Base-by-base conservation (phyloP, 768 basidiomycete species). In the Multifurca ochricompacta region DNA sequence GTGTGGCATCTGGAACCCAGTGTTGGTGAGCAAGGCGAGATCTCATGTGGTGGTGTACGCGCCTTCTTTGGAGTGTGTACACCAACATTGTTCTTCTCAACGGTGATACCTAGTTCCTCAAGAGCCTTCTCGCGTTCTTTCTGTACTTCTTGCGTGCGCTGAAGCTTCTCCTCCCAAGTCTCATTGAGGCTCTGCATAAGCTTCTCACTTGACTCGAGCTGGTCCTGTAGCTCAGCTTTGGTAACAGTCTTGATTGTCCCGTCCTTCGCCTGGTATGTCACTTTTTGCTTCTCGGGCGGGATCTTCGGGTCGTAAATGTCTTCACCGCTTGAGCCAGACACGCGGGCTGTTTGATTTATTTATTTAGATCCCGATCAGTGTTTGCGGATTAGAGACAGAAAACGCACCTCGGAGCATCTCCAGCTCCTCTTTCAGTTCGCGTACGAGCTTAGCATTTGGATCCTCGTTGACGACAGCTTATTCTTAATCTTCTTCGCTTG, bases 401-500 rank as follows among this genome's bases (percentile, higher is more conserved):
- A 16, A 46, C 73, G 65, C 69, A 84, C 85, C 85, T 76, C 92
- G 80, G 42, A 97, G 85, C 72, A 88, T 76, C 67, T 95, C 91
- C 40, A 99, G 75, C 71, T 99, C 96, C 74, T 98, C 96, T 71
- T 98, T 99, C 69, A 99, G 87, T 71, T 98, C 95, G 44, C 94
- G 85, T 53, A 99, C 94, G 53, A 99, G 86, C 74, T 92, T 97
- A 66, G 95, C 95, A 64, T 97, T 99, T 30, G 96, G 96, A 78
- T 99, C 96, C 73, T 99, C 96, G 72, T 99, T 99, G 61, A 99
- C 90, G 54, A 98, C 83, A 14, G 96, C 95, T 97, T 95, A 72
- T 97, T 99, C 83, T 94, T 97, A 73, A 99, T 99, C 84, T 95
- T 95, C 85, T 99, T 99, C 31, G 95, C 94, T 68, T 91, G 91